Base-by-base conservation (phyloP, 2,329 filamentous ascomycete species). In the Colletotrichum theobromicola region DNA sequence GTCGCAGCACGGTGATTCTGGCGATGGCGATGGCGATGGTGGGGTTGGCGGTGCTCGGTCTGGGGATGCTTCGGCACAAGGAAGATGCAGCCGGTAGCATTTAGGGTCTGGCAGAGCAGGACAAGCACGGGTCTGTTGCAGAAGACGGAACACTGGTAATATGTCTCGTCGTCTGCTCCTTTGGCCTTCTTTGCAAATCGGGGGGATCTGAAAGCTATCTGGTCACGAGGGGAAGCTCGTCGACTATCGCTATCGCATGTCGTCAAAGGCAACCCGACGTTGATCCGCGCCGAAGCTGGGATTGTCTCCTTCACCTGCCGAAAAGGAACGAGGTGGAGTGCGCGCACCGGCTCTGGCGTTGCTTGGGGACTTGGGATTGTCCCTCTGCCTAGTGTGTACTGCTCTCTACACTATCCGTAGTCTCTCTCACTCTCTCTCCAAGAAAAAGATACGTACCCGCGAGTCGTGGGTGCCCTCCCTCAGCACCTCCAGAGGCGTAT, bases 251-350 rank as follows among this genome's bases (percentile, higher is more conserved):
- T 75, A 65, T 75, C 70, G 73, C 64, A 69, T 75, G 73, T 75
- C 70, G 73, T 75, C 73, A 70, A 70, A 67, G 70, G 50, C 58
- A 70, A 69, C 21, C 73, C 73, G 73, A 75, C 28, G 50, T 75
- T 75, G 70, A 74, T 74, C 73, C 73, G 73, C 58, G 70, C 70
- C 73, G 72, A 74, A 35, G 60, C 71, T 70, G 71, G 72, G 72
- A 70, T 65, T 42, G 37, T 66, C 53, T 74, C 15, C 26, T 61
- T 72, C 62, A 71, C 71, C 67, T 71, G 71, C 71, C 72, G 37
- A 57, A 74, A 74, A 66, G 60, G 61, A 72, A 66, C 21, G 24
- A 57, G 18, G 60, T 50, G 37, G 30, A 70, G 32, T 16, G 46
- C 15, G 28, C 8, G 63, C 63, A 35, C 63, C 63, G 63, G 46